Base-by-base conservation (phyloP, 768 basidiomycete genomes). In the Psilocybe azurescens region DNA sequence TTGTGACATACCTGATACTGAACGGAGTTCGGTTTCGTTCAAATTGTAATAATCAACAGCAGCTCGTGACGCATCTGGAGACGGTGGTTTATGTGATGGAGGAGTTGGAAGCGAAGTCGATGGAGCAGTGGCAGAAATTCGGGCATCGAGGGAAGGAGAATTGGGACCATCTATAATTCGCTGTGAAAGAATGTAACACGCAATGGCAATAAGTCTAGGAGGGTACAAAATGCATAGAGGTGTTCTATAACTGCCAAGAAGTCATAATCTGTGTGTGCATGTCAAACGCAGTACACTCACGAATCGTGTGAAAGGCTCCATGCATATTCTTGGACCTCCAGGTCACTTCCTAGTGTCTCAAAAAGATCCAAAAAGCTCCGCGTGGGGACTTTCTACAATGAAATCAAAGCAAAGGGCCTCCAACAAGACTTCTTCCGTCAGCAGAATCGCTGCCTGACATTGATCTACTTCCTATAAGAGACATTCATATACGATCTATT, bases 301-400 rank as follows among this genome's bases (percentile, higher is more conserved):
- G 93, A 93, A 78, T 95, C 93, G 74, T 93, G 91, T 13, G 92
- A 89, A 54, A 95, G 79, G 63, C 90, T 91, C 94, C 93, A 95
- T 11, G 91, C 87, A 69, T 86, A 89, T 69, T 93, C 92, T 72
- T 90, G 86, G 38, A 89, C 72, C 36, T 78, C 73, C 18, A 70
- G 56, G 38, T 80, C 82, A 47, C 80, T 78, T 63, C 81, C 81
- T 48, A 82, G 74, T 8, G 80, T 76, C 59, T 88, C 85, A 68
- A 93, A 89, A 10, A 94, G 78, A 63, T 93, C 89, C 48, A 91
- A 85, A 85, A 32, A 95, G 78, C 55, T 89, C 83, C 32, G 86
- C 85, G 66, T 95, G 93, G 16, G 92, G 91, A 67, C 86, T 93
- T 59, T 85, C 83, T 9, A 93, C 86, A 36, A 89, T 83, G 70